A percentile compares a stretch with the other conserved stretches of the same genome.
Conservation (phyloP, 2,329 filamentous ascomycete genomes). For the Cercospora berteroae region DNA sequence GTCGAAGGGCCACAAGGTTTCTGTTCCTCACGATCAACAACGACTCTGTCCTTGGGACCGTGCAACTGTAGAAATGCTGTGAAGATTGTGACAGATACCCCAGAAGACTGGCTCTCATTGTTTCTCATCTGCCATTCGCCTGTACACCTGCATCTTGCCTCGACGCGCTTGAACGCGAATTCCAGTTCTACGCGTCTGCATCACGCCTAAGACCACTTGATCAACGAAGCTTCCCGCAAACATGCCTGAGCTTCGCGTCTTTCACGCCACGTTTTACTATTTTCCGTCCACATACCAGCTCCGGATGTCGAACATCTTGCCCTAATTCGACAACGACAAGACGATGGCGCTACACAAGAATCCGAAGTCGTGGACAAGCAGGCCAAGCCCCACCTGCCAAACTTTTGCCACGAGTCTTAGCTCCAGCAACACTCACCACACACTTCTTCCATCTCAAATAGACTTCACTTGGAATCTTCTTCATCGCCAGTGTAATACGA, state of each 20-base stretch:
- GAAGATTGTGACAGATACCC: too few relatives aligned
- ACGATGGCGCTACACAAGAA: neutral
- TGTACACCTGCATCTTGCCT: neutral
- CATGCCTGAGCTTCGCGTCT: neutral
- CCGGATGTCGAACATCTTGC: neutral
- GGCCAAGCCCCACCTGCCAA: neutral
- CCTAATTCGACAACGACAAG: neutral
- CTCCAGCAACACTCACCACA: neutral
- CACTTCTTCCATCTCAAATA: neutral
- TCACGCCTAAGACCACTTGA: neutral
- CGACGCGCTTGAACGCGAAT: neutral
- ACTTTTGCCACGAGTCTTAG: neutral
- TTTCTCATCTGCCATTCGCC: neutral
- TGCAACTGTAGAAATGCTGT: too few relatives aligned
- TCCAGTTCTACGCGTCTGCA: neutral
- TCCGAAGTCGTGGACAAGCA: neutral
- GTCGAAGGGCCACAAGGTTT: too few relatives aligned
- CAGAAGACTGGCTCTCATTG: too few relatives aligned
- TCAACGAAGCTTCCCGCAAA: neutral
- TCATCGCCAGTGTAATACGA: neutral
- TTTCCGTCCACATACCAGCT: neutral
- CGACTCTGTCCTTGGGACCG: too few relatives aligned
- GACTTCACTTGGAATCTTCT: neutral
- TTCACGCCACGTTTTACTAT: neutral
- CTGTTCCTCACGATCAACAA: too few relatives aligned